Conservation (phyloP, 495 filamentous ascomycete genomes). For the Chlorociboria aeruginascens region DNA sequence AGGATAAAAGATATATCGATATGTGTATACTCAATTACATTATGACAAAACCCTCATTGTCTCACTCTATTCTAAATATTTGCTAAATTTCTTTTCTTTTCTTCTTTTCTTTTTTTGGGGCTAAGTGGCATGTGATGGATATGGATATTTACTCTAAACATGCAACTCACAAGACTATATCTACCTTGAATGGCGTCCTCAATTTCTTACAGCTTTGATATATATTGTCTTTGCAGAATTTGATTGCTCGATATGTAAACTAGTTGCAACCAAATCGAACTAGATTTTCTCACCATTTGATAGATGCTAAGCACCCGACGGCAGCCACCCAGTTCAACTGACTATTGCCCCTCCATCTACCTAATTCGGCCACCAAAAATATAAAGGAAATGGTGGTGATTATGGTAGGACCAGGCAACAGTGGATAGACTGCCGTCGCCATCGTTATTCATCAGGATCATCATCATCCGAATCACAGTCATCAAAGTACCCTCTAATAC, state of each 20-base stretch:
- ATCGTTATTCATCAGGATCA: conserved; percentile 24
- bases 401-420: conserved; percentile 40
- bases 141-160: too few species aligned
- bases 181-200: too few species aligned
- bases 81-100: too few species aligned
- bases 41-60: too few species aligned
- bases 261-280: not conserved
- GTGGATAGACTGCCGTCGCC: conserved; percentile 38
- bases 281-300: not conserved
- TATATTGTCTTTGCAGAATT: not conserved
- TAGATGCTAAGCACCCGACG: conserved; percentile 16
- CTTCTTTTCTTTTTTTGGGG: too few species aligned
- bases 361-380: not conserved
- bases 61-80: too few species aligned
- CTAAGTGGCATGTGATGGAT: too few species aligned
- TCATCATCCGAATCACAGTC: conserved; percentile 19
- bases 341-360: conserved; percentile 37
- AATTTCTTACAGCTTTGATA: too few species aligned
- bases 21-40: too few species aligned
- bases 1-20: too few species aligned
- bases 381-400: conserved; percentile 7
- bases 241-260: not conserved
- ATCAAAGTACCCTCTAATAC: conserved; percentile 11
- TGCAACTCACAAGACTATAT: not conserved
- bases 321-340: conserved; percentile 31